Evolutionary conservation across 2,329 filamentous ascomycete genomes (phyloP), one percentile per base, ranked within the genome.

Genomic region (Penicillium frequentans): DNA sequence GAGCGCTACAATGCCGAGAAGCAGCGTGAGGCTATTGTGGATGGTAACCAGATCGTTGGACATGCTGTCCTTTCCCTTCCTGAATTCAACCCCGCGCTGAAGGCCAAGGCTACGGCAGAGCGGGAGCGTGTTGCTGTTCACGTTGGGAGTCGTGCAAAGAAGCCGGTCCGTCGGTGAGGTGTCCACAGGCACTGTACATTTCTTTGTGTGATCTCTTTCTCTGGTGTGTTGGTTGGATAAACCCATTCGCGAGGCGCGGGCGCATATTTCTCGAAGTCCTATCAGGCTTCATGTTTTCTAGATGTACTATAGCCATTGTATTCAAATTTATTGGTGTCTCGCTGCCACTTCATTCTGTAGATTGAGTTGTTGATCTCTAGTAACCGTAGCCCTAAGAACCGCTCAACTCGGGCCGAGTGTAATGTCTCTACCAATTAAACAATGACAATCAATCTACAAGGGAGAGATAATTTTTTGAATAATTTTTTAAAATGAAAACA

Each of bases 21-120:
- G 52, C 75, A 81, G 16, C 86, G 86, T 19, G 70, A 72, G 56
- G 62, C 90, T 48, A 73, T 93, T n/a, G 78, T 82, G 54, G 79
- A 82, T 49, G 74, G 75, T 39, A 75, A 75, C 59, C 60, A 75
- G 10, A 71, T 81, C 44, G 58, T 78, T 46, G 64, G 68, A 5
- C 55, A 73, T 23, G 74, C 75, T 3, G 62, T 70, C 23, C 63
- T 64, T 56, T 55, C 53, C 19, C 60, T 76, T 39, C 74, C 75
- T 9, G 59, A 65, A 11, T 57, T 76, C 46, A 75, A 71, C 61
- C 68, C 71, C 19, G 62, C 62, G 4, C 60, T 71, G 54, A 64
- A 62, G 33, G 64, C 65, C 23, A 63, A 61, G 53, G 65, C 60
- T 37, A 42, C 60, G 5, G 63, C 66, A 23, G 68, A 70, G 42